Conservation (phyloP, 1,139 yeast species). For the Taiozyma onychis region DNA sequence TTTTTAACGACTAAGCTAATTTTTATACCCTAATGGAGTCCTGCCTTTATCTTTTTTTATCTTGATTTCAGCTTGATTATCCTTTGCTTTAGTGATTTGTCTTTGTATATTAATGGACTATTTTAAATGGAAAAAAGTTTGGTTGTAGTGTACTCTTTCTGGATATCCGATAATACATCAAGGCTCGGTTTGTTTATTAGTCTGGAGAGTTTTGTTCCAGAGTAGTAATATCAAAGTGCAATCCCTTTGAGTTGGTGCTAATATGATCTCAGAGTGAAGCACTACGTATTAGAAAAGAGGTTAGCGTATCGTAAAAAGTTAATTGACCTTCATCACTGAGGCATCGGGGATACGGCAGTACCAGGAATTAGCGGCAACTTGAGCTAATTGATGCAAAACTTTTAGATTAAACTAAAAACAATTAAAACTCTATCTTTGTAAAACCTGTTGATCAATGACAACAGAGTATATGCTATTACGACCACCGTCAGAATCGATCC, state of each 20-base stretch:
- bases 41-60: background rate
- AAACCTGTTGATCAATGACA: conserved; percentile 30
- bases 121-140: background rate
- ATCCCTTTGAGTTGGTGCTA: background rate
- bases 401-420: background rate
- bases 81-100: background rate
- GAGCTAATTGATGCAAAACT: background rate
- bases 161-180: background rate
- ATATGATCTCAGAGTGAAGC: background rate
- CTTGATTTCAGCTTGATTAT: background rate
- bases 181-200: background rate
- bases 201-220: background rate
- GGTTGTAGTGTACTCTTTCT: background rate
- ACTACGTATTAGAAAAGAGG: no score
- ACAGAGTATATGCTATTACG: conserved; percentile 48
- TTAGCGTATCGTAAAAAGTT: background rate
- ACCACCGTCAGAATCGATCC: conserved; percentile 47
- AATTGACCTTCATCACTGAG: no score
- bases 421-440: conserved; percentile 7
- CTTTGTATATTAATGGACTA: background rate
- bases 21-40: background rate
- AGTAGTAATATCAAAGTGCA: background rate
- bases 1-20: background rate
- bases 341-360: background rate
- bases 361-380: background rate